Percentiles rank a stretch among this genome's conserved stretches.
Conservation (phyloP, 169 alveolate genomes). For the Plasmodium gallinaceum region DNA sequence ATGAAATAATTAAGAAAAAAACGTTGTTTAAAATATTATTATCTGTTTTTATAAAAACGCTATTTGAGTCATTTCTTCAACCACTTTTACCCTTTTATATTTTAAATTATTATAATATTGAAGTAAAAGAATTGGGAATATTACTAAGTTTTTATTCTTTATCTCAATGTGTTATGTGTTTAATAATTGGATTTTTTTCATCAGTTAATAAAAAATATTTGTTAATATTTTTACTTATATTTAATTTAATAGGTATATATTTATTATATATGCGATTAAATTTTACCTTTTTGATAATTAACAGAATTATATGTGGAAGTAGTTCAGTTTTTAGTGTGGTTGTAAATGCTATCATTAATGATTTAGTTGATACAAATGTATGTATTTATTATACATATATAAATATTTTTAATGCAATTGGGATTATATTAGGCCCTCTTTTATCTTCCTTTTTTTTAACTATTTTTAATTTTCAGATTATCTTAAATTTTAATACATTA, state of each 20-base stretch:
- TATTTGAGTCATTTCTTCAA: constrained; percentile 74
- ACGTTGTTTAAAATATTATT: constrained; percentile 73
- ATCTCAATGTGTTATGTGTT: constrained; percentile 76
- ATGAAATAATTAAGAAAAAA: constrained; percentile 70
- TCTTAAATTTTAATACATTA: constrained; percentile 66
- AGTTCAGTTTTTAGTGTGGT: constrained; percentile 76
- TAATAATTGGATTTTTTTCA: constrained; percentile 67
- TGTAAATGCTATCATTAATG: constrained; percentile 72
- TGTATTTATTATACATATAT: constrained; percentile 72
- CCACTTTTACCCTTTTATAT: constrained; percentile 70
- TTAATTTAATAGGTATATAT: constrained; percentile 71
- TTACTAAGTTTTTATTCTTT: constrained; percentile 71
- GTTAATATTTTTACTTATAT: constrained; percentile 49
- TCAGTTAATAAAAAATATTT: constrained; percentile 58
- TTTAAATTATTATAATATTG: constrained; percentile 63
- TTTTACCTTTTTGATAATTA: constrained; percentile 47
- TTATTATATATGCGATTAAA: constrained; percentile 62
- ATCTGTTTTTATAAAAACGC: constrained; percentile 71
- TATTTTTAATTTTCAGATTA: constrained; percentile 52
- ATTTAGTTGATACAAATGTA: constrained; percentile 64
- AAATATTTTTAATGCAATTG: constrained; percentile 75
- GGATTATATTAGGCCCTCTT: constrained; percentile 68
- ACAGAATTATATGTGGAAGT: constrained; percentile 76
- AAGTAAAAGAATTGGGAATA: constrained; percentile 73
- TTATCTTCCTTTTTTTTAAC: constrained; percentile 74